A percentile compares a stretch with the other conserved stretches of the same genome.
phyloP scores from a whole-genome alignment of 2,329 filamentous ascomycete genomes.

The Lasiodiplodia hormozganensis region DNA sequence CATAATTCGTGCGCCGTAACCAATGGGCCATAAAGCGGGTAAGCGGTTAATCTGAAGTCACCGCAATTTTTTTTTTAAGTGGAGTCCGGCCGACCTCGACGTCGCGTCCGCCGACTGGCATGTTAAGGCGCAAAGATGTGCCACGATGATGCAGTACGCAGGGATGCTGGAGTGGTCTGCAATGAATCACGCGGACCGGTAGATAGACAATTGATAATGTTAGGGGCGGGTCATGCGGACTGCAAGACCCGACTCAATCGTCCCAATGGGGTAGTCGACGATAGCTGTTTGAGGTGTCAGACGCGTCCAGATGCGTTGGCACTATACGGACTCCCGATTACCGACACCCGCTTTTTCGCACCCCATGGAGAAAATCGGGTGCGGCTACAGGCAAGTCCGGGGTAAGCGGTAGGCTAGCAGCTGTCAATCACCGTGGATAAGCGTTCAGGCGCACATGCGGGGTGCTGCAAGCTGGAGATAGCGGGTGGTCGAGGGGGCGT shows the following conservation, averaged over 20 bases:
- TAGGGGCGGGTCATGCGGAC: neutral
- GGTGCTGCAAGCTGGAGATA: neutral
- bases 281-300: constrained; percentile 3
- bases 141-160: neutral
- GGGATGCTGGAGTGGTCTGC: neutral
- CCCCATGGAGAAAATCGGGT: constrained; percentile 2
- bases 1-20: neutral
- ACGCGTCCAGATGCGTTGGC: neutral
- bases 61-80: neutral
- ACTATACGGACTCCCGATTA: neutral
- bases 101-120: neutral
- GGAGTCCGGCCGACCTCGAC: neutral
- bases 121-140: neutral
- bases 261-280: constrained; percentile 10
- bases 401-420: neutral
- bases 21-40: neutral
- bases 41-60: neutral
- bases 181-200: neutral
- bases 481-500: neutral
- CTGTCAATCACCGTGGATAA: neutral
- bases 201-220: neutral
- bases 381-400: neutral
- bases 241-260: neutral
- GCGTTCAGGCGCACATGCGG: constrained; percentile 2
- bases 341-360: neutral